Conservation (phyloP, 768 basidiomycete species). For the Mycena indigotica region DNA sequence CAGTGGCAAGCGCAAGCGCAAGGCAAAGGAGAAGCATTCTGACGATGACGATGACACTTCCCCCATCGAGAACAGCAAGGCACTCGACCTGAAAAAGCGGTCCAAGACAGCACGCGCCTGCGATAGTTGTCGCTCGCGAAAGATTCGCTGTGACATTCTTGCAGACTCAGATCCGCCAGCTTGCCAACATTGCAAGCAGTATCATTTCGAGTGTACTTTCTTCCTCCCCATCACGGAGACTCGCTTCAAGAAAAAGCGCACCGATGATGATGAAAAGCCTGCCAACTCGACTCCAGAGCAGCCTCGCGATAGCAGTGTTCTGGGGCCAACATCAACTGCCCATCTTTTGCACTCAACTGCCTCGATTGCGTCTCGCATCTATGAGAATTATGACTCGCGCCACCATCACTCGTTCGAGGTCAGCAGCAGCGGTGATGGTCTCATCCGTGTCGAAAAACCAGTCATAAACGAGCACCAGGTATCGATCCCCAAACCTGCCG, state of each 20-base stretch:
- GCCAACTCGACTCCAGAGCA: constrained; percentile 22
- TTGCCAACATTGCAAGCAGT: constrained; percentile 95
- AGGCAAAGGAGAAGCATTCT: constrained; percentile 54
- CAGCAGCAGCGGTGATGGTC: constrained; percentile 78
- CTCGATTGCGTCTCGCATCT: constrained; percentile 79
- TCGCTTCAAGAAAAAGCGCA: constrained; percentile 92
- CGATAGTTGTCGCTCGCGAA: constrained; percentile 86
- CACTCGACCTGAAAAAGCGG: constrained; percentile 76
- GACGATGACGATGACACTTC: constrained; percentile 64
- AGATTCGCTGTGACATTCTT: constrained; percentile 94
- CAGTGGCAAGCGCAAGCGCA: constrained; percentile 68
- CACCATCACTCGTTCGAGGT: constrained; percentile 91
- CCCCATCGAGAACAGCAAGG: constrained; percentile 42
- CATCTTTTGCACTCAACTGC: constrained; percentile 91
- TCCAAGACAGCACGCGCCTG: constrained; percentile 92
- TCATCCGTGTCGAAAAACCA: constrained; percentile 80
- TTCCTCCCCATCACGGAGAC: constrained; percentile 99
- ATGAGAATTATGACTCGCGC: constrained; percentile 85
- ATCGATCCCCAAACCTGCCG: constrained; percentile 61
- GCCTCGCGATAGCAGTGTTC: constrained; percentile 63
- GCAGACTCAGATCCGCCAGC: constrained; percentile 73
- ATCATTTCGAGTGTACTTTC: constrained; percentile 92
- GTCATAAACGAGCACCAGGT: constrained; percentile 55
- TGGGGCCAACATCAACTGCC: constrained; percentile 78
- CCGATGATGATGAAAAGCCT: constrained; percentile 46